phyloP scores from a whole-genome alignment of 345 rosid species.

The Adansonia digitata region DNA sequence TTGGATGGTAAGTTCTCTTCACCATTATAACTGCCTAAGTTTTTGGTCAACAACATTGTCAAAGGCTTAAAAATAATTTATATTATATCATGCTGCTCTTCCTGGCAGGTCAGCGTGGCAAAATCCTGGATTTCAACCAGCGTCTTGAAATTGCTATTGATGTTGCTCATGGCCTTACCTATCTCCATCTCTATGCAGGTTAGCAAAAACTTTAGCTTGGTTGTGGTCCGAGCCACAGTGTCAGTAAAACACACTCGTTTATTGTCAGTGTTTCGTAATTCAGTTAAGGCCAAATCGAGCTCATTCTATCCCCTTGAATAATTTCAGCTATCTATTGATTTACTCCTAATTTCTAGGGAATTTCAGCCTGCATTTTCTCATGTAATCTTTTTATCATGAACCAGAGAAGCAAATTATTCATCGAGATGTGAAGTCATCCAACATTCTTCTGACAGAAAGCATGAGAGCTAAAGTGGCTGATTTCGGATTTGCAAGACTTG shows the following conservation, averaged over 20 bases:
- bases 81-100: background rate
- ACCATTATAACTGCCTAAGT: background rate
- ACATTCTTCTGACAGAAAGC: slow-evolving; percentile 85
- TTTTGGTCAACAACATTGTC: background rate
- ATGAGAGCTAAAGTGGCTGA: slow-evolving; percentile 98
- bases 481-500: slow-evolving; percentile 90
- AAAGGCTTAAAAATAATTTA: background rate
- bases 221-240: background rate
- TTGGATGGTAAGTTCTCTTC: slow-evolving; percentile 68
- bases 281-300: too few relatives aligned
- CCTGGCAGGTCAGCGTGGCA: slow-evolving; percentile 56
- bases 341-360: too few relatives aligned
- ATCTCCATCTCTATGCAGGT: slow-evolving; percentile 94
- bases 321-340: too few relatives aligned
- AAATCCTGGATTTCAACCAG: slow-evolving; percentile 76
- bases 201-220: slow-evolving; percentile 3
- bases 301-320: too few relatives aligned
- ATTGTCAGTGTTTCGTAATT: too few relatives aligned
- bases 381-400: slow-evolving; percentile 15
- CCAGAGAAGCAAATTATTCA: slow-evolving; percentile 92
- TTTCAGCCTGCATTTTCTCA: too few relatives aligned
- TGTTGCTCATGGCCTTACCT: slow-evolving; percentile 91
- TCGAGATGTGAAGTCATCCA: slow-evolving; percentile 91
- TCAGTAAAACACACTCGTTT: background rate
- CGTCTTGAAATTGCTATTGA: slow-evolving; percentile 91